phyloP scores from a whole-genome alignment of 495 filamentous ascomycete species.

The Hypoxylon trugodes region DNA sequence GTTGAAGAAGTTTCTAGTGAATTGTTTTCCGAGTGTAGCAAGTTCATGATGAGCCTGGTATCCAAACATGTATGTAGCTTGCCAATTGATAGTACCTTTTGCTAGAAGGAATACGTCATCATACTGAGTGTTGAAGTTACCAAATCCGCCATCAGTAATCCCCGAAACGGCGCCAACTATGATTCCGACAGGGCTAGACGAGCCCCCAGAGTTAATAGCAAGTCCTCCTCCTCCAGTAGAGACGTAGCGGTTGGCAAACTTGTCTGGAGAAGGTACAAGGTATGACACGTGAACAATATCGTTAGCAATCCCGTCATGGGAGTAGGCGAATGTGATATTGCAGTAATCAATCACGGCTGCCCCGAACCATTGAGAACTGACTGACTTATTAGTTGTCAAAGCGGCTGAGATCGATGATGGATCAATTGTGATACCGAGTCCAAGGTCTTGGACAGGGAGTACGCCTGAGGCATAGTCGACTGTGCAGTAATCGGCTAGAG shows the following conservation, averaged over 20 bases:
- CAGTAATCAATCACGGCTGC: slow-evolving; percentile 46
- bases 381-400: slow-evolving; percentile 45
- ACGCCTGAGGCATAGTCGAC: slow-evolving; percentile 37
- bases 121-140: slow-evolving; percentile 49
- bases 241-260: slow-evolving; percentile 55
- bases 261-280: slow-evolving; percentile 50
- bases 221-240: slow-evolving; percentile 57
- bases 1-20: slow-evolving; percentile 51
- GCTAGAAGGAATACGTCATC: slow-evolving; percentile 48
- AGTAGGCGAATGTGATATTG: slow-evolving; percentile 58
- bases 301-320: slow-evolving; percentile 46
- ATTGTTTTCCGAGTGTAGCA: slow-evolving; percentile 43
- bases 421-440: slow-evolving; percentile 49
- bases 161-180: slow-evolving; percentile 56
- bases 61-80: slow-evolving; percentile 56
- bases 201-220: slow-evolving; percentile 54
- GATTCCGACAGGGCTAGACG: slow-evolving; percentile 50
- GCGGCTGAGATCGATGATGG: slow-evolving; percentile 43
- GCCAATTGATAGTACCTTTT: slow-evolving; percentile 56
- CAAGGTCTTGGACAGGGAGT: slow-evolving; percentile 42
- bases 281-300: slow-evolving; percentile 51
- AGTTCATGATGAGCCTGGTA: slow-evolving; percentile 47
- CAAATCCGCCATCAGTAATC: slow-evolving; percentile 59
- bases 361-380: slow-evolving; percentile 37
- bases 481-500: slow-evolving; percentile 47